Evolutionary conservation across 2,329 filamentous ascomycete species (phyloP), one percentile per base, ranked within the genome.

Genomic region (Penicillium brevicompactum): DNA sequence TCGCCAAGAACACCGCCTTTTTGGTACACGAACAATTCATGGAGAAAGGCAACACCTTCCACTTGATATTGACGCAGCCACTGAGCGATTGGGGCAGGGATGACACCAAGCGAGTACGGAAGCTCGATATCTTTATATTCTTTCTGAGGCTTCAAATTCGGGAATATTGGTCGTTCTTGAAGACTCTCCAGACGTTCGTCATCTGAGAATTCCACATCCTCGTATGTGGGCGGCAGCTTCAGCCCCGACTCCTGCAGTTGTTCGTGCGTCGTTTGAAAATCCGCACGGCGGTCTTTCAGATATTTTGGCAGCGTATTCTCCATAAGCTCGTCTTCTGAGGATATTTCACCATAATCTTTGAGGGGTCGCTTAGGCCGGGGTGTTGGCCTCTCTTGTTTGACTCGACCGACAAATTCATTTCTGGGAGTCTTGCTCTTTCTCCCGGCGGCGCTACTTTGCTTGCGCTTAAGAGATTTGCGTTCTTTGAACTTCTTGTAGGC

Each of bases 51-150:
- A 13, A 89, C 90, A 5, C 94, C 94, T 27, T 89, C 84, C 1
- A 97, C 81, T 71, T 99, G 94, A 67, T 99, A 99, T 60, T 92
- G 90, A 56, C 94, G 86, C 46, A 99, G 79, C 76, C 94, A 97
- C 69, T 94, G 92, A 0, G 93, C 92, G 51, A 97, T 91, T 0
- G 91, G 85, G 0, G 90, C 92, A 0, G 94, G 94, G 38, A 99
- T 92, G 3, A 92, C 69, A 0, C 92, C 93, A 0, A 85, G 83
- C 1, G 92, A 95, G 62, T 87, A 86, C 13, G 84, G 82, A 22
- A 97, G 79, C 44, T 84, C 79, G 46, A 96, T 87, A 60, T 95
- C 90, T 64, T 87, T 80, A 72, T 94, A 92, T 0, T 81, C 79
- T 13, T 87, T 82, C 32, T 84, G 88, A 0, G 90, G 87, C 49